These are phyloP conservation scores for Leccinum aurantiacum DNA, from an alignment of 768 basidiomycete genomes.

Conservation along the genomic window DNA sequence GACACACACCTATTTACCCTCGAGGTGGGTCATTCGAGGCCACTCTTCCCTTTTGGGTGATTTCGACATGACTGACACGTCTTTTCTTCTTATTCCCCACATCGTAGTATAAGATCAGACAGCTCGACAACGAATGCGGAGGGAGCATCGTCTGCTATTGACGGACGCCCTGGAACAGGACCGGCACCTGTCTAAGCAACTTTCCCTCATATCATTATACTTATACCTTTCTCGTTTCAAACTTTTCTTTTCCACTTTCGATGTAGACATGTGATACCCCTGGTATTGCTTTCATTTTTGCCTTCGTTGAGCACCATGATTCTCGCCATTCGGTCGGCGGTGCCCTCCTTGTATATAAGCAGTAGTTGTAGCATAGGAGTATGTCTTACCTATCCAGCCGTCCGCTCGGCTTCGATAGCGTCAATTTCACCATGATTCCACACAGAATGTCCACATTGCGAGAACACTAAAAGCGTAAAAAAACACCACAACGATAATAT, in stretches of 20 bases:
- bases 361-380: not conserved
- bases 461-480: no score
- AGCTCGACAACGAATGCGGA: conserved; percentile 11
- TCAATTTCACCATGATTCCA: not conserved
- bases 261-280: no score
- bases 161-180: not conserved
- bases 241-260: not conserved
- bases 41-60: not conserved
- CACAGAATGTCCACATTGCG: not conserved
- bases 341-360: not conserved
- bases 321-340: not conserved
- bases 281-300: not conserved
- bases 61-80: not conserved
- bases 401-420: not conserved
- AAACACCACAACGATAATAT: not conserved
- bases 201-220: not conserved
- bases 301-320: not conserved
- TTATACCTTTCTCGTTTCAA: not conserved
- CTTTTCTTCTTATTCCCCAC: not conserved
- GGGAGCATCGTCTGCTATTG: conserved; percentile 6
- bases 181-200: not conserved
- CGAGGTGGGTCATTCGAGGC: conserved; percentile 48
- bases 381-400: not conserved
- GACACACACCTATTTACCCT: conserved; percentile 77
- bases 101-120: conserved; percentile 12